phyloP scores from a whole-genome alignment of 768 basidiomycete species.

The Panaeolus cyanescens region DNA sequence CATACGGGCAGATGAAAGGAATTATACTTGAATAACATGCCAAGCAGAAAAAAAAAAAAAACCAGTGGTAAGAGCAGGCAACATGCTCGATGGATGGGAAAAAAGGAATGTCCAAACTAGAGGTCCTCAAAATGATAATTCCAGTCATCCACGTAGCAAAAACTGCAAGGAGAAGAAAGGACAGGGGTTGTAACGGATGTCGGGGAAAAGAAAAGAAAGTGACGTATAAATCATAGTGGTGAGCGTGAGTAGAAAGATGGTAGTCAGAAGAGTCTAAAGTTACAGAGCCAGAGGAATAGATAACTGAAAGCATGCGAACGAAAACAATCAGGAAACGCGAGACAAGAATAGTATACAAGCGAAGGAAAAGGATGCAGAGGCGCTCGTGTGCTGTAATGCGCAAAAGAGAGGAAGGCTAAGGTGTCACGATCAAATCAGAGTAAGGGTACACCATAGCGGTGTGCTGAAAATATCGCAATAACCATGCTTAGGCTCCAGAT shows the following conservation, averaged over 20 bases:
- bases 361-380: not conserved
- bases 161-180: not conserved
- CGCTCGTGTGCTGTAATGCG: too few species aligned
- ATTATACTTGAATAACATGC: not conserved
- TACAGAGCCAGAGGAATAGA: not conserved
- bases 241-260: not conserved
- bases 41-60: not conserved
- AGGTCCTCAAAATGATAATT: not conserved
- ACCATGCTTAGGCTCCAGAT: slow-evolving; percentile 12
- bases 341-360: not conserved
- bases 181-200: slow-evolving; percentile 3
- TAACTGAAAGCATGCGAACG: slow-evolving; percentile 1
- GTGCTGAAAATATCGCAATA: too few species aligned
- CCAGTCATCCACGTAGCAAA: not conserved
- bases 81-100: not conserved
- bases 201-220: slow-evolving; percentile 7
- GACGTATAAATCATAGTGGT: slow-evolving; percentile 16
- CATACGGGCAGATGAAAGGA: not conserved
- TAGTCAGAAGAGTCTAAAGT: not conserved
- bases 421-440: too few species aligned
- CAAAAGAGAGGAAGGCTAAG: too few species aligned
- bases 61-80: not conserved
- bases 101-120: not conserved
- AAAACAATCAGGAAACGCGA: not conserved
- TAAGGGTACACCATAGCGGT: too few species aligned